Conservation (phyloP, 257 asterid genomes). For the Verbena officinalis region DNA sequence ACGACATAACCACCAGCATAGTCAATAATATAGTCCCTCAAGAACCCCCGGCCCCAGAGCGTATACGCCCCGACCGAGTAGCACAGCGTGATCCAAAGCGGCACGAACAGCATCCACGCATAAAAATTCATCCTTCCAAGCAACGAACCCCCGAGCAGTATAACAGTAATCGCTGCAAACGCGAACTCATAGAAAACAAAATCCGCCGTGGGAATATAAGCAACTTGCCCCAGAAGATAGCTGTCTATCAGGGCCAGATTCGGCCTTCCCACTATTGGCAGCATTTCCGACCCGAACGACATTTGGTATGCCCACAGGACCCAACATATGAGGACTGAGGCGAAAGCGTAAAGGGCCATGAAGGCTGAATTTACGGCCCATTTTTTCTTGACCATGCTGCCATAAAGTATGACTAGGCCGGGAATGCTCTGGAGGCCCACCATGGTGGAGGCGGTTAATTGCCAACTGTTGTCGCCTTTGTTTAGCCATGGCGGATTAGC, state of each 20-base stretch:
- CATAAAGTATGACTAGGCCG: slow-evolving; percentile 67
- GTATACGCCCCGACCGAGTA: slow-evolving; percentile 66
- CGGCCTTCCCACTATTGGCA: slow-evolving; percentile 45
- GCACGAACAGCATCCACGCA: slow-evolving; percentile 80
- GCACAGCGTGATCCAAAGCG: slow-evolving; percentile 60
- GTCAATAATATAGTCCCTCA: slow-evolving; percentile 46
- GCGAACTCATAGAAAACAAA: slow-evolving; percentile 63
- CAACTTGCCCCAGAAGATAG: slow-evolving; percentile 18
- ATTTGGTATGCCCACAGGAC: slow-evolving; percentile 61
- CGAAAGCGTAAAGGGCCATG: slow-evolving; percentile 80
- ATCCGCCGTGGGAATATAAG: slow-evolving; percentile 46
- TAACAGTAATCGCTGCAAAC: slow-evolving; percentile 75
- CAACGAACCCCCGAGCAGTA: slow-evolving; percentile 62
- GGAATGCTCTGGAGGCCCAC: slow-evolving; percentile 84
- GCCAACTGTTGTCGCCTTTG: slow-evolving; percentile 68
- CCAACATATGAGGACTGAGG: slow-evolving; percentile 68
- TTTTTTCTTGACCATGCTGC: slow-evolving; percentile 77
- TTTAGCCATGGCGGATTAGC: slow-evolving; percentile 53
- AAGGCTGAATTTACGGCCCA: slow-evolving; percentile 82
- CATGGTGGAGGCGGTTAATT: slow-evolving; percentile 62
- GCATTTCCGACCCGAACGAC: slow-evolving; percentile 52
- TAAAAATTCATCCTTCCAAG: slow-evolving; percentile 73
- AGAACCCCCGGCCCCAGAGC: slow-evolving; percentile 66
- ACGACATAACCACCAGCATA: slow-evolving; percentile 80
- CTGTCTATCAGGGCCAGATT: slow-evolving; percentile 27